Base-by-base conservation (phyloP, 139 green algal species). In the Auxenochlorella pyrenoidosa region DNA sequence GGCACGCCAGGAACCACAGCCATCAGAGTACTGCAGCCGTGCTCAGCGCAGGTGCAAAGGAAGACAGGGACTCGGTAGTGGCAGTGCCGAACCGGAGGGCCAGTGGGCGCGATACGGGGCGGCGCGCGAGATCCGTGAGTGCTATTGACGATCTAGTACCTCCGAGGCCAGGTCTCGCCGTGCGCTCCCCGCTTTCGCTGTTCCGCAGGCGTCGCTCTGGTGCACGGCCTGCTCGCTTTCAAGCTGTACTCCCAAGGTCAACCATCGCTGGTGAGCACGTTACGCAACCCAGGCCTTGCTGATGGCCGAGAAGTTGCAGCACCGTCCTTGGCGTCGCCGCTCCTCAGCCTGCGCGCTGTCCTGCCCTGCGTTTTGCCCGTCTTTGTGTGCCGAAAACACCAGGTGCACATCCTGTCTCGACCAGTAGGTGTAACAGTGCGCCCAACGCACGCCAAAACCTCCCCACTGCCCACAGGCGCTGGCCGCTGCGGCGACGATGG, bases 161-260 rank as follows among this genome's bases (percentile, higher is more conserved):
- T 24, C 2, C 54, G 15, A 63, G 54, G 2, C 15, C 2, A 63
- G 54, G 18, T 22, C 54, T 63, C 2, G 16, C 63, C 63, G 28
- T 41, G 10, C 68, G 40, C 72, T 5, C 38, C 12, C 36, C 73
- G 60, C 19, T 26, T 12, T 0, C 28, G 41, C 41, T 78, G 21
- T 43, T 24, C n/a, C 24, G 79, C 58, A 72, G 79, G 79, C 24
- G 58, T 71, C 24, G 58, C 54, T 8, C 54, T 72, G 21, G 54
- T 84, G 34, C 79, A 84, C 58, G 54, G 36, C 54, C 79, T 84
- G 22, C 79, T 84, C 10, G 79, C 79, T 0, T 72, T 84, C 79
- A 84, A 84, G 79, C 58, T 84, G 5, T n/a, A 72, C 26, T 54
- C 54, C 1, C 79, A 84, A 41, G 79, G 79, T 13, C 54, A 84